Evolutionary conservation across 2,329 filamentous ascomycete species (phyloP).

Genomic region (Aureobasidium sp.): DNA sequence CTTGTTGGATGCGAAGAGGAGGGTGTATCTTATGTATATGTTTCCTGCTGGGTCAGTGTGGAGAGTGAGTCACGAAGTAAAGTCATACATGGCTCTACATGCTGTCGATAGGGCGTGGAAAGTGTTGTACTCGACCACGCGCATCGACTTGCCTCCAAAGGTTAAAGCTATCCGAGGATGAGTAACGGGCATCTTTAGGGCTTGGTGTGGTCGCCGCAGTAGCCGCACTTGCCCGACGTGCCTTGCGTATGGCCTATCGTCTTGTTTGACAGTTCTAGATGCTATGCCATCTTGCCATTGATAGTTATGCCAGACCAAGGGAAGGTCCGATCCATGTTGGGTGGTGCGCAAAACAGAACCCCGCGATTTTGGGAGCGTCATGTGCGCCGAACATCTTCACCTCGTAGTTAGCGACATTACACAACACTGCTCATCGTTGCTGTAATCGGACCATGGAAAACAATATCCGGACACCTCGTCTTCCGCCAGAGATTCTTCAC

Average conservation of each 20-base stretch:
- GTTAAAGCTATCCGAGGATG: not conserved
- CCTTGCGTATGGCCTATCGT: not conserved
- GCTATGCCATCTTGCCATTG: not conserved
- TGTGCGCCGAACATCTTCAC: not conserved
- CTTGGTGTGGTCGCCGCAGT: not conserved
- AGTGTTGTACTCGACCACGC: not conserved
- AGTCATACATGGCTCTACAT: not conserved
- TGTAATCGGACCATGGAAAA: not conserved
- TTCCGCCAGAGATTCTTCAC: not conserved
- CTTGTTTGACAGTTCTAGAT: not conserved
- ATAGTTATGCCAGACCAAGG: not conserved
- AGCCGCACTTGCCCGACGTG: not conserved
- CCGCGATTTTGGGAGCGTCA: not conserved
- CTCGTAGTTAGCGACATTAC: not conserved
- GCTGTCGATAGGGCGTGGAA: not conserved
- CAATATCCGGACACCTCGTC: not conserved
- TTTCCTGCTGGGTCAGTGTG: not conserved
- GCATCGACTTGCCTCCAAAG: conserved; percentile 1
- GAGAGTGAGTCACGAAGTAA: not conserved
- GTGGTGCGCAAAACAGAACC: not conserved
- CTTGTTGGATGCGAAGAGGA: not conserved
- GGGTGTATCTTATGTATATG: too few species aligned
- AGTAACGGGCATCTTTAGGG: not conserved
- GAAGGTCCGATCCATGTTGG: not conserved
- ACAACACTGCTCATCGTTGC: not conserved